A percentile compares a stretch with the other conserved stretches of the same genome.
phyloP scores from a whole-genome alignment of 208 protist species.

The Trypanosoma platydactyli region DNA sequence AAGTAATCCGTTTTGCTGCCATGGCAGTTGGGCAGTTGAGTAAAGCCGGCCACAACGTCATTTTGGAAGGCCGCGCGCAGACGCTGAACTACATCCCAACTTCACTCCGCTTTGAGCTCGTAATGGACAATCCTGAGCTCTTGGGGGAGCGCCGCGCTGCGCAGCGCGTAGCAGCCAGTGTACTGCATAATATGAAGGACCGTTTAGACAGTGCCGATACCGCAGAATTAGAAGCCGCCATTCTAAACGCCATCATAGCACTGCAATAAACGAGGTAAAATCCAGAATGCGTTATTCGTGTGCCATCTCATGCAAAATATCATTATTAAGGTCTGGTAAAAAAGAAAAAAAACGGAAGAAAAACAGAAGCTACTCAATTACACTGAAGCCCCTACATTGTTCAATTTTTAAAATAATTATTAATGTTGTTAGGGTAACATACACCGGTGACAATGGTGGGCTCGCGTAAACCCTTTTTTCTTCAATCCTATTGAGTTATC shows the following conservation, averaged over 20 bases:
- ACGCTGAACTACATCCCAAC: constrained; percentile 89
- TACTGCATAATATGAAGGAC: constrained; percentile 44
- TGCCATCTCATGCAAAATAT: too few species aligned
- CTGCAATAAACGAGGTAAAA: constrained; percentile 16
- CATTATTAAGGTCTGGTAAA: too few species aligned
- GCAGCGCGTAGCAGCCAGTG: constrained; percentile 87
- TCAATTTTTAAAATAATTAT: too few species aligned
- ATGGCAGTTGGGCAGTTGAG: constrained; percentile 69
- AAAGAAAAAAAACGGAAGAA: background rate
- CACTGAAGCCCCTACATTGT: too few species aligned
- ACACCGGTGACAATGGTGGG: too few species aligned
- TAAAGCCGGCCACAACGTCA: constrained; percentile 82
- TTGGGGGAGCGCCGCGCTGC: constrained; percentile 87
- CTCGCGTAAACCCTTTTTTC: too few species aligned
- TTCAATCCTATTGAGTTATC: too few species aligned
- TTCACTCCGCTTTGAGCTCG: constrained; percentile 84
- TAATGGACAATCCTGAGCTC: constrained; percentile 68
- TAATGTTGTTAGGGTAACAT: too few species aligned
- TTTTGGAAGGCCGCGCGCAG: constrained; percentile 88
- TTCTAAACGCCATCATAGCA: constrained; percentile 29
- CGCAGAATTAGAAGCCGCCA: constrained; percentile 27
- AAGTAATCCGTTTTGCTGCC: constrained; percentile 86
- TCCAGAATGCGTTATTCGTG: background rate
- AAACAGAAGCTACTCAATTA: too few species aligned
- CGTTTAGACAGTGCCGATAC: constrained; percentile 24